These are phyloP conservation scores for Calocybe indica DNA, from an alignment of 768 basidiomycete species.

Conservation along the genomic window DNA sequence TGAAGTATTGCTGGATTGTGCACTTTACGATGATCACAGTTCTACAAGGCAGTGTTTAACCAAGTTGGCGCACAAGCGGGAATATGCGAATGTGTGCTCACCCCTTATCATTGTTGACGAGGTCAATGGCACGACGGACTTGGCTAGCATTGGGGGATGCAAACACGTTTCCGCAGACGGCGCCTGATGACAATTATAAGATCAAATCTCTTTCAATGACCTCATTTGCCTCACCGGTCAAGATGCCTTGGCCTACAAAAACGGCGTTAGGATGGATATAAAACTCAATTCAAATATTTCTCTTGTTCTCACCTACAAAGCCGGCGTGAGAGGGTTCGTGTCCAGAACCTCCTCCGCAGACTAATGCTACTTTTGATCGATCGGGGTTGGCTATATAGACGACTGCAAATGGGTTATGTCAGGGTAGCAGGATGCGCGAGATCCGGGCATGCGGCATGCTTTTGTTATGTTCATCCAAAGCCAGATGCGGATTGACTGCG, in stretches of 20 bases:
- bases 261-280: not conserved
- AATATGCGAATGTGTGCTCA: constrained; percentile 20
- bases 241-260: constrained; percentile 61
- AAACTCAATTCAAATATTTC: not conserved
- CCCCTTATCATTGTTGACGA: constrained; percentile 71
- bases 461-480: constrained; percentile 66
- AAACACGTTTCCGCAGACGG: constrained; percentile 86
- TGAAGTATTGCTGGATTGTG: not conserved
- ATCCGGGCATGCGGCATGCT: constrained; percentile 32
- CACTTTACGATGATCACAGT: constrained; percentile 84
- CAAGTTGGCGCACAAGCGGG: not conserved
- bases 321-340: constrained; percentile 91
- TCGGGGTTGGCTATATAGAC: constrained; percentile 54
- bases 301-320: constrained; percentile 63
- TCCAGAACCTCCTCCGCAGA: constrained; percentile 84
- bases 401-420: constrained; percentile 34
- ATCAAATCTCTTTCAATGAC: not conserved
- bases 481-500: constrained; percentile 63
- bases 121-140: constrained; percentile 74
- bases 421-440: not conserved
- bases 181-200: constrained; percentile 26
- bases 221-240: constrained; percentile 47
- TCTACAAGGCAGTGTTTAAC: constrained; percentile 25
- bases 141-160: constrained; percentile 87
- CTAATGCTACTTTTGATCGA: constrained; percentile 62